These are phyloP conservation scores for Scytalidium sp. DNA, from an alignment of 2,329 filamentous ascomycete genomes.

Conservation along the genomic window DNA sequence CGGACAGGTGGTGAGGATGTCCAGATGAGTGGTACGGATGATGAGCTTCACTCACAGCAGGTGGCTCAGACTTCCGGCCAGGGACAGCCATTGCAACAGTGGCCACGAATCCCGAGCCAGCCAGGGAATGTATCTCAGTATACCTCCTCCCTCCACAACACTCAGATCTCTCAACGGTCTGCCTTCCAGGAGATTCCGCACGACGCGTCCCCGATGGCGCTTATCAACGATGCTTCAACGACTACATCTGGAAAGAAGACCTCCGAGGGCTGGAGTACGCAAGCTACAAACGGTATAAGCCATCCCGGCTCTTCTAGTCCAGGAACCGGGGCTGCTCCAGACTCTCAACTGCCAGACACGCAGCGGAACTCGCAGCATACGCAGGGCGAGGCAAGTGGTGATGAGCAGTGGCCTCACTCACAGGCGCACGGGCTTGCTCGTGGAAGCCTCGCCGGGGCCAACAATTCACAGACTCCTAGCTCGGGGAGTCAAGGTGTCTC, in stretches of 20 bases:
- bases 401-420: constrained; percentile 56
- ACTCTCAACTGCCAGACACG: constrained; percentile 50
- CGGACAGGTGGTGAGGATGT: constrained; percentile 46
- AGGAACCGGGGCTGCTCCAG: constrained; percentile 16
- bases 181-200: constrained; percentile 54
- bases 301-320: constrained; percentile 25
- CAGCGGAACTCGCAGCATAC: constrained; percentile 22
- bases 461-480: constrained; percentile 26
- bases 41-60: constrained; percentile 36
- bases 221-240: constrained; percentile 83
- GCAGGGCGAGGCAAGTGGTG: constrained; percentile 40
- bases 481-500: constrained; percentile 23
- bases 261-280: constrained; percentile 65
- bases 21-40: constrained; percentile 57
- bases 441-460: constrained; percentile 27
- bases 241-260: constrained; percentile 82
- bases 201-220: constrained; percentile 55
- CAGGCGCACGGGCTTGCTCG: constrained; percentile 51
- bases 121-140: constrained; percentile 28
- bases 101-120: constrained; percentile 38
- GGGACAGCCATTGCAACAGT: constrained; percentile 43
- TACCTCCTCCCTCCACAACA: constrained; percentile 39
- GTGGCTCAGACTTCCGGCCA: constrained; percentile 41
- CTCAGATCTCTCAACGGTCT: constrained; percentile 59
- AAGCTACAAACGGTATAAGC: constrained; percentile 64